phyloP scores from a whole-genome alignment of 2,329 filamentous ascomycete genomes.

The Helotiales sp. region DNA sequence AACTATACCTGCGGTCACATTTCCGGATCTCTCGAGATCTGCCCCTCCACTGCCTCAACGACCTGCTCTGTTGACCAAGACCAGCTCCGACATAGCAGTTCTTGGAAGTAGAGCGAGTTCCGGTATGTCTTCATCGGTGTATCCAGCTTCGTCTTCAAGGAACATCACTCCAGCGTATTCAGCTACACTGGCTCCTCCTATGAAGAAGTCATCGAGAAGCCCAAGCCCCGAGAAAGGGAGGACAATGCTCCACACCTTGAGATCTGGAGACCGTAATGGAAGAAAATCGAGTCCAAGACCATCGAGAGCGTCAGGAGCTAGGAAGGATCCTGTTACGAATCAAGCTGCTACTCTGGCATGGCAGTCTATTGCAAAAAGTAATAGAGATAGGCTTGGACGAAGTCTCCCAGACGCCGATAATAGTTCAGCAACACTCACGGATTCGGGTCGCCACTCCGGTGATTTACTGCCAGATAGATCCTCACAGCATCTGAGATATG shows the following conservation, averaged over 20 bases:
- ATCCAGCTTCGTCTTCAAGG: conserved; percentile 20
- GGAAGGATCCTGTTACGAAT: conserved; percentile 54
- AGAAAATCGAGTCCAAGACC: conserved; percentile 42
- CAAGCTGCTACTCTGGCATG: conserved; percentile 66
- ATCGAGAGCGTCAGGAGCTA: conserved; percentile 26
- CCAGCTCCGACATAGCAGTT: conserved; percentile 50
- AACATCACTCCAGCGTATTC: conserved; percentile 18
- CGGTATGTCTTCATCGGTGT: conserved; percentile 7
- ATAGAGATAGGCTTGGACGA: conserved; percentile 30
- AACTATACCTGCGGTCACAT: conserved; percentile 78
- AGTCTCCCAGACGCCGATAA: conserved; percentile 27
- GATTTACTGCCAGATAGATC: conserved; percentile 18
- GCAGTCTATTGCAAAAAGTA: conserved; percentile 28
- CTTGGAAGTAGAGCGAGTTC: conserved; percentile 33
- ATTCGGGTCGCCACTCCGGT: conserved; percentile 24
- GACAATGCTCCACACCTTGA: conserved; percentile 61
- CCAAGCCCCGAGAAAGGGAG: conserved; percentile 58
- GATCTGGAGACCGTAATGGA: conserved; percentile 48
- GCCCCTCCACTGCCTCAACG: conserved; percentile 53
- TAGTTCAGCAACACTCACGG: conserved; percentile 27
- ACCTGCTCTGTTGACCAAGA: conserved; percentile 46
- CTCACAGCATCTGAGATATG: conserved; percentile 31
- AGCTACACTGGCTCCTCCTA: conserved; percentile 24
- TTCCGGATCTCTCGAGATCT: conserved; percentile 78
- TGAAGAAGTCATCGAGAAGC: conserved; percentile 44